These are phyloP conservation scores for Neoboletus magnificus DNA, from an alignment of 768 basidiomycete genomes.

Conservation along the genomic window DNA sequence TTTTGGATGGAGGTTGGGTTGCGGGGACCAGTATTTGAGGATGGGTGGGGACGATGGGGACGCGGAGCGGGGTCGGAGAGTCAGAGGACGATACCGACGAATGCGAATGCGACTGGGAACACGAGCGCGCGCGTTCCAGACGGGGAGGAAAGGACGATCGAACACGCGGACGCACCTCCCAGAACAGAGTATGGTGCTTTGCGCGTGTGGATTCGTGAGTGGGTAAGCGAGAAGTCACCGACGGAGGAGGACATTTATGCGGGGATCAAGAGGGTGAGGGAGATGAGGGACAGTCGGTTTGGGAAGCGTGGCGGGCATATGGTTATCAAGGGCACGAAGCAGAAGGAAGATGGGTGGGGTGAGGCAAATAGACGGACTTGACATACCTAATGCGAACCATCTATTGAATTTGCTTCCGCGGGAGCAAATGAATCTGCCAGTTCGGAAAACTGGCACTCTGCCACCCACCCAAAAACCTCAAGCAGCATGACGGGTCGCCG, in stretches of 20 bases:
- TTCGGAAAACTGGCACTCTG: no score
- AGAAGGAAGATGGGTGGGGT: neutral
- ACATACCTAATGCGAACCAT: neutral
- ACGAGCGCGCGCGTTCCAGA: neutral
- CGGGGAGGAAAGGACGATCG: neutral
- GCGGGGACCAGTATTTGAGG: slow-evolving; percentile 57
- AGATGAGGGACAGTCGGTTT: slow-evolving; percentile 26
- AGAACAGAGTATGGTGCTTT: slow-evolving; percentile 23
- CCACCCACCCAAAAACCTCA: no score
- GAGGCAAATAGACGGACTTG: neutral
- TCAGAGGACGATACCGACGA: no score
- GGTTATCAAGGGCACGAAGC: neutral
- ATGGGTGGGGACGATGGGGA: slow-evolving; percentile 24
- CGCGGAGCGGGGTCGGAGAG: neutral
- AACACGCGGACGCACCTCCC: neutral
- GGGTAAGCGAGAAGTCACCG: slow-evolving; percentile 55
- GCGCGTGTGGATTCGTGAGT: slow-evolving; percentile 50
- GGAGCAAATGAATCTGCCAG: no score
- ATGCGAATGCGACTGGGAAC: no score
- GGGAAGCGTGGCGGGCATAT: slow-evolving; percentile 13
- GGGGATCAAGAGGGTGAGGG: slow-evolving; percentile 24
- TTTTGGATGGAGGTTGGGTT: slow-evolving; percentile 71
- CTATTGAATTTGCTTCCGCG: slow-evolving; percentile 2
- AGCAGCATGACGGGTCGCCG: neutral
- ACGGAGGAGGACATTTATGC: slow-evolving; percentile 36